Evolutionary conservation across 257 asterid genomes (phyloP).

Genomic region (Orobanche coerulescens): DNA sequence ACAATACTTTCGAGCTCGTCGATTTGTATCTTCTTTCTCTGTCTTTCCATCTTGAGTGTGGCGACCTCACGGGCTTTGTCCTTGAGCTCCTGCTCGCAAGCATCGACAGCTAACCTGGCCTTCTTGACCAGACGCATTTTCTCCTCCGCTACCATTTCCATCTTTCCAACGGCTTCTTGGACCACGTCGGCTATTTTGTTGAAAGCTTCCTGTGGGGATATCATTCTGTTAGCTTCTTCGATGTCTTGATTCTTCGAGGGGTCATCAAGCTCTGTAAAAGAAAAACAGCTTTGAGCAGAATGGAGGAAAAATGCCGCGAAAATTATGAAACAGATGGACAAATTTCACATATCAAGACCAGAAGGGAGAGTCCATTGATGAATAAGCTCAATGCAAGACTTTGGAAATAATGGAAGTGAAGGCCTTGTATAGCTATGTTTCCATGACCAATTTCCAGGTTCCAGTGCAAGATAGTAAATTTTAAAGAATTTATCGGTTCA

Average conservation of each 20-base stretch:
- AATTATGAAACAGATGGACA: neutral
- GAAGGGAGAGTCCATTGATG: neutral
- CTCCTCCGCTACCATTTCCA: slow-evolving; percentile 90
- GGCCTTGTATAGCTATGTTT: no score
- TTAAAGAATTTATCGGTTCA: no score
- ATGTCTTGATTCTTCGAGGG: slow-evolving; percentile 47
- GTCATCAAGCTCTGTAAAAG: slow-evolving; percentile 65
- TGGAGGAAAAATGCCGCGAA: neutral
- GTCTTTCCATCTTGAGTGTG: slow-evolving; percentile 68
- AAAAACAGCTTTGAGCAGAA: neutral
- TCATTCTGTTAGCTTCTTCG: slow-evolving; percentile 56
- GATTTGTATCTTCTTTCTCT: slow-evolving; percentile 70
- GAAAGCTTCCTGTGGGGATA: slow-evolving; percentile 89
- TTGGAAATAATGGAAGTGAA: neutral
- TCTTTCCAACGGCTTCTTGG: slow-evolving; percentile 84
- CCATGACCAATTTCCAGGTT: no score
- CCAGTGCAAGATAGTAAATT: no score
- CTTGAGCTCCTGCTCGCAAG: slow-evolving; percentile 85
- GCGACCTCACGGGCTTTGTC: slow-evolving; percentile 80
- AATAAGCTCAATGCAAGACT: neutral
- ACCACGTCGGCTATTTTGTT: slow-evolving; percentile 85
- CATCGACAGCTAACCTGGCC: slow-evolving; percentile 70
- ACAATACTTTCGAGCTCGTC: slow-evolving; percentile 85
- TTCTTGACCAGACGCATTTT: slow-evolving; percentile 77
- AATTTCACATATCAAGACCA: neutral